Percentiles rank a stretch among this genome's conserved stretches.
Conservation (phyloP, 352 stramenopile genomes). For the Lagenidium sp. region DNA sequence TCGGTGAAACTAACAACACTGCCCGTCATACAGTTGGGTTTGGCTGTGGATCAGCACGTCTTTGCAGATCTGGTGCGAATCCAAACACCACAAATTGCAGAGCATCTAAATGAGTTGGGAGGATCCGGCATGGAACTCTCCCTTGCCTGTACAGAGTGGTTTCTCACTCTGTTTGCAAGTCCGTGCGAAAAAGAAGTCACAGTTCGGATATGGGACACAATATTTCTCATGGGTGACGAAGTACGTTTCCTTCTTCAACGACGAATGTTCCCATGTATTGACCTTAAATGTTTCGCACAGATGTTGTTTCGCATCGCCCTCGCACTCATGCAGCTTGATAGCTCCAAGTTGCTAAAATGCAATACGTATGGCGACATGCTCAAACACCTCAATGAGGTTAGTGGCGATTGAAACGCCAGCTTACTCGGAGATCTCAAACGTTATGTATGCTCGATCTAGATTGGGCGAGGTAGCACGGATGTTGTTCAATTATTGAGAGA, state of each 20-base stretch:
- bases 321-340: constrained; percentile 63
- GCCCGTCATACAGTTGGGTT: constrained; percentile 35
- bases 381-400: constrained; percentile 72
- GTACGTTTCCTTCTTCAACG: constrained; percentile 15
- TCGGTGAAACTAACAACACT: no score
- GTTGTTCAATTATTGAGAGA: constrained; percentile 35
- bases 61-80: constrained; percentile 79
- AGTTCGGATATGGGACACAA: constrained; percentile 72
- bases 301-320: constrained; percentile 71
- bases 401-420: no score
- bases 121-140: constrained; percentile 83
- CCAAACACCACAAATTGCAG: constrained; percentile 58
- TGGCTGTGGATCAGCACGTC: constrained; percentile 85
- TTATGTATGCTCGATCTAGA: no score
- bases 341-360: constrained; percentile 38
- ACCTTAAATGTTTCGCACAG: constrained; percentile 28
- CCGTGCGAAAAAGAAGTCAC: constrained; percentile 65
- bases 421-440: no score
- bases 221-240: constrained; percentile 80
- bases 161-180: constrained; percentile 81
- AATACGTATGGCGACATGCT: constrained; percentile 74
- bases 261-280: background rate
- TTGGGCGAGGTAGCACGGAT: constrained; percentile 44
- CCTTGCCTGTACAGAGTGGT: constrained; percentile 84
- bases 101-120: constrained; percentile 51